Evolutionary conservation across 1,139 yeast genomes (phyloP), one percentile per base, ranked within the genome.

Genomic region (Scheffersomyces cryptocercus): DNA sequence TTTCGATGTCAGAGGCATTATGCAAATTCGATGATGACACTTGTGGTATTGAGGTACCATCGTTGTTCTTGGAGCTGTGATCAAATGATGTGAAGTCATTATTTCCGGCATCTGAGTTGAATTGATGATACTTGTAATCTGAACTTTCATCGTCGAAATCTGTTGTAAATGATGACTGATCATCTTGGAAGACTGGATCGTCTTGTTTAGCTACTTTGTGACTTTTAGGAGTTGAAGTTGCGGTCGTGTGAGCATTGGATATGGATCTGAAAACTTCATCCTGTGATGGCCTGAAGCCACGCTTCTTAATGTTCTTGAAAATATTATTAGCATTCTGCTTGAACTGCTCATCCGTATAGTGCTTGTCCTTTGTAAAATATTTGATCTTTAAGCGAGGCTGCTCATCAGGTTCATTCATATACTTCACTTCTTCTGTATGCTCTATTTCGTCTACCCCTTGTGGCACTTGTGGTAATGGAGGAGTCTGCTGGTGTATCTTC

Each of bases 201-300:
- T 55, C 54, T 20, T 20, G 26, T 12, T 51, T 49, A 42, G 55
- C 51, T 16, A 50, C 50, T 1, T 61, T 67, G 30, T 49, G 54
- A 16, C 55, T 56, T 41, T 67, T 67, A 0, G 76, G 76, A 0
- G 77, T 70, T 2, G 75, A 70, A 2, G 75, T 70, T 8, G 70
- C 68, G 1, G 73, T 70, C 1, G 66, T 50, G 33, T 52, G 59
- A 7, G 55, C 40, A 32, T 46, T 48, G 3, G 56, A 51, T 14
- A 46, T 40, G 1, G 53, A 47, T 8, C 49, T 38, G 12, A 39
- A 15, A 16, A 42, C 54, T 12, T 43, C 43, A 34, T 42, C 38
- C 13, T 10, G 34, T 16, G 31, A 20, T 20, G 13, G 39, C 8
- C 51, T 47, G 41, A 59, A 65, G 1, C 70, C 74, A 49, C 67